These are phyloP conservation scores for Lactarius vividus DNA, from an alignment of 768 basidiomycete genomes.

Conservation along the genomic window DNA sequence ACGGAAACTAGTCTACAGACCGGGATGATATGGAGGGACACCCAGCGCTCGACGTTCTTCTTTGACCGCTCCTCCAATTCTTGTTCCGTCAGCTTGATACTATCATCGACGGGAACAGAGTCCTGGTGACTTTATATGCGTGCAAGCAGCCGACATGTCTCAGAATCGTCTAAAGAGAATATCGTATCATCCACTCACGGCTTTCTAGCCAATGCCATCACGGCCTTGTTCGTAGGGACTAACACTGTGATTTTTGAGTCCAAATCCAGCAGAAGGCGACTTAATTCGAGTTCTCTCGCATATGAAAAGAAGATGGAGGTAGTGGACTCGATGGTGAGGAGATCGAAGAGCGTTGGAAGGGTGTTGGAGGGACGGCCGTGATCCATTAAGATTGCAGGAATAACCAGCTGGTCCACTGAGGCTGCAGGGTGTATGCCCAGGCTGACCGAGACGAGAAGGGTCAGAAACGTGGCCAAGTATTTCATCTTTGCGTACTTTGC, in stretches of 20 bases:
- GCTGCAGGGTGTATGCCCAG: conserved; percentile 4
- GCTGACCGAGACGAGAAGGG: conserved; percentile 1
- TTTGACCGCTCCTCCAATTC: conserved; percentile 60
- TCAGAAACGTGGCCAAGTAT: conserved; percentile 7
- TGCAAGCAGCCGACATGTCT: not conserved
- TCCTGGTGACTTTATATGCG: conserved; percentile 55
- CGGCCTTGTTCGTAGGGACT: conserved; percentile 84
- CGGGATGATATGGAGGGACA: conserved; percentile 80
- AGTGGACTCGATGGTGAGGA: conserved; percentile 71
- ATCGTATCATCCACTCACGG: conserved; percentile 53
- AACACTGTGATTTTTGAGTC: conserved; percentile 54
- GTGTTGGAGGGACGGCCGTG: not conserved
- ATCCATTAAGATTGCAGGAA: conserved; percentile 12
- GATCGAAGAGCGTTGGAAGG: conserved; percentile 62
- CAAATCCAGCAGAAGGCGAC: conserved; percentile 42
- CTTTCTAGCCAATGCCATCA: conserved; percentile 76
- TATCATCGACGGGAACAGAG: conserved; percentile 40
- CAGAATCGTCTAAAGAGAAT: not conserved
- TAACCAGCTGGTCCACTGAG: conserved; percentile 14
- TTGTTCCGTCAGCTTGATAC: conserved; percentile 58
- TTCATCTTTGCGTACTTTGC: conserved; percentile 11
- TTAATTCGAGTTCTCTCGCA: conserved; percentile 68
- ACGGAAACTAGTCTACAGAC: conserved; percentile 42
- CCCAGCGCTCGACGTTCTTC: conserved; percentile 74
- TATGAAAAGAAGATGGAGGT: conserved; percentile 85